These are phyloP conservation scores for Sclerotiophoma versabilis DNA, from an alignment of 2,329 filamentous ascomycete genomes.

Conservation along the genomic window DNA sequence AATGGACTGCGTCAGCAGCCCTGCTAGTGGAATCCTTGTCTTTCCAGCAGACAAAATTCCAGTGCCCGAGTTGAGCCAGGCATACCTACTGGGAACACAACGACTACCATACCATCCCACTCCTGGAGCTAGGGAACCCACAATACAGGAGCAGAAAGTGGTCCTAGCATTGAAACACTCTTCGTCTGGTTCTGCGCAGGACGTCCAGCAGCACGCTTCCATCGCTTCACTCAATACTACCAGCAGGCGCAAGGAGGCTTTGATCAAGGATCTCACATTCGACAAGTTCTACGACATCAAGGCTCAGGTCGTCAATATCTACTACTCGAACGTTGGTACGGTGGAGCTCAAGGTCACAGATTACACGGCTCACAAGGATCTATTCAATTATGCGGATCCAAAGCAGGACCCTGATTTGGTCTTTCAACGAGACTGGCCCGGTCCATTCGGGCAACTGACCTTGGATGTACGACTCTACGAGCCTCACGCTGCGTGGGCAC, in stretches of 20 bases:
- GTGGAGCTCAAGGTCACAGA: conserved; percentile 37
- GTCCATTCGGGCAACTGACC: conserved; percentile 75
- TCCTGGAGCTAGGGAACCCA: conserved; percentile 12
- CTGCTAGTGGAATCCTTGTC: conserved; percentile 17
- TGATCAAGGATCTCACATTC: conserved; percentile 68
- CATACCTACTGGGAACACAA: conserved; percentile 27
- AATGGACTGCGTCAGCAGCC: conserved; percentile 21
- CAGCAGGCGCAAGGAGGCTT: conserved; percentile 48
- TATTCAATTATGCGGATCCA: conserved; percentile 64
- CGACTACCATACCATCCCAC: conserved; percentile 17
- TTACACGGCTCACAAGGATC: conserved; percentile 59
- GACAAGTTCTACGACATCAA: conserved; percentile 71
- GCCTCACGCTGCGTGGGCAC: conserved; percentile 68
- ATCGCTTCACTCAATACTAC: conserved; percentile 8
- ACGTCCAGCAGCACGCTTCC: conserved; percentile 26
- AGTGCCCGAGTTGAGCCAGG: conserved; percentile 25
- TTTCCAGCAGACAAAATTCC: conserved; percentile 30
- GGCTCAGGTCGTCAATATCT: conserved; percentile 72
- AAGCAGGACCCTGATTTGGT: conserved; percentile 29
- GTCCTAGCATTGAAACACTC: conserved; percentile 35
- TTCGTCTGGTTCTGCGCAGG: conserved; percentile 20
- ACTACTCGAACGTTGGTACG: conserved; percentile 47
- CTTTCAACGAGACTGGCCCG: conserved; percentile 65
- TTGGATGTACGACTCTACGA: conserved; percentile 76
- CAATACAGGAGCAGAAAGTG: conserved; percentile 32